Conservation (phyloP, 139 green algal genomes). For the Tetraselmis chui region DNA sequence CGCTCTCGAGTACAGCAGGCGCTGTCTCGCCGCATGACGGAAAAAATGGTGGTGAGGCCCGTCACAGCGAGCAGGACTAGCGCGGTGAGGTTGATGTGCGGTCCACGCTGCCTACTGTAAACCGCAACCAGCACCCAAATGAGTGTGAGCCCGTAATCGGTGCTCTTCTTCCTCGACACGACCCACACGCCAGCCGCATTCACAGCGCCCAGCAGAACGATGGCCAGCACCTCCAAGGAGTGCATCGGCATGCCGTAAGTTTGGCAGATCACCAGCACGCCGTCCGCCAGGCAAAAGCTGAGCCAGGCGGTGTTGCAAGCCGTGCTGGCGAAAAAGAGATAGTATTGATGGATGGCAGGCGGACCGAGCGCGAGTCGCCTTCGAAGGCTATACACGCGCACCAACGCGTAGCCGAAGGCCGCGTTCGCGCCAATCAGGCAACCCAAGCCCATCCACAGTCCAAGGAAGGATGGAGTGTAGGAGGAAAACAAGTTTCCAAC, state of each 20-base stretch:
- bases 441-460: not conserved
- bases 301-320: not conserved
- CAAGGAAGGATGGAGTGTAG: not conserved
- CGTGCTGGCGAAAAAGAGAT: not conserved
- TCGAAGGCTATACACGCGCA: not conserved
- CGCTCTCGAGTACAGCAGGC: not conserved
- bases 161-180: not conserved
- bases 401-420: not conserved
- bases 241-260: not conserved
- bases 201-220: not conserved
- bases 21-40: not conserved
- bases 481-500: not conserved
- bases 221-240: not conserved
- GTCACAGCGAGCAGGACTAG: not conserved
- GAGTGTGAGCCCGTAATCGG: not conserved
- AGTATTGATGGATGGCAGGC: not conserved
- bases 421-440: not conserved
- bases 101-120: not conserved
- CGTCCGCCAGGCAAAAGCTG: not conserved
- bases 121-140: not conserved
- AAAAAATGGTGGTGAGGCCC: not conserved
- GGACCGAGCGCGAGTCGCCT: not conserved
- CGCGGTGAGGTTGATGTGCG: not conserved
- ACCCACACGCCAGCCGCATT: not conserved
- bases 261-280: not conserved